Base-by-base conservation (phyloP, 441 rosid species). In the Gossypium aridum region DNA sequence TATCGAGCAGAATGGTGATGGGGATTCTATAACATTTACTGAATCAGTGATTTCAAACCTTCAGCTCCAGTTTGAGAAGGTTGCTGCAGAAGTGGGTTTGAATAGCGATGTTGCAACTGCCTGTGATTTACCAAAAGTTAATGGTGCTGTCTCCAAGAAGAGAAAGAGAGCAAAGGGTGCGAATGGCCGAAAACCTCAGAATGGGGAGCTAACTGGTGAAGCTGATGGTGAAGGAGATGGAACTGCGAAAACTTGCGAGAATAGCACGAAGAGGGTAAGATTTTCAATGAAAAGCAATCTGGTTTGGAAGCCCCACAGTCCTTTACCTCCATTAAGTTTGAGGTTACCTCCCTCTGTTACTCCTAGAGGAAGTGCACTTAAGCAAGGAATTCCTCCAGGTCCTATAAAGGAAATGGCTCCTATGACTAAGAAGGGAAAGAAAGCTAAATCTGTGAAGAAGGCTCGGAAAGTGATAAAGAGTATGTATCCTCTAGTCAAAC, bases 341-440 rank as follows among this genome's bases (percentile, higher is more conserved):
- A 90, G 99, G 83, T 76, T 93, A 78, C 99, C 99, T 0, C 97
- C 99, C 2, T 90, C 99, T 74, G 92, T 86, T 74, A 92, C 96
- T 16, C 99, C 99, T 13, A 84, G 99, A 80, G 99, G 99, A 80
- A 95, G 99, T 86, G 99, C 99, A 34, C 92, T 95, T 22, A 95
- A 95, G 89, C 77, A 90, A 82, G 99, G 99, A 19, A 56, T 95
- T 56, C 87, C 92, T 25, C 89, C 99, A 2, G 99, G 99, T 77
- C 99, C 99, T 45, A 72, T 93, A 56, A 85, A 83, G 79, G 97
- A 89, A 81, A 66, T 87, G 79, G 73, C 92, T 59, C 53, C 86
- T 39, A 78, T 77, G 54, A 78, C 62, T 37, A 94, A 86, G 80
- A 91, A 77, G 83, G 81, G 76, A 80, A 88, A 78, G 82, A 88